Evolutionary conservation across 2,329 filamentous ascomycete species (phyloP).

Genomic region (Cladophialophora yegresii): DNA sequence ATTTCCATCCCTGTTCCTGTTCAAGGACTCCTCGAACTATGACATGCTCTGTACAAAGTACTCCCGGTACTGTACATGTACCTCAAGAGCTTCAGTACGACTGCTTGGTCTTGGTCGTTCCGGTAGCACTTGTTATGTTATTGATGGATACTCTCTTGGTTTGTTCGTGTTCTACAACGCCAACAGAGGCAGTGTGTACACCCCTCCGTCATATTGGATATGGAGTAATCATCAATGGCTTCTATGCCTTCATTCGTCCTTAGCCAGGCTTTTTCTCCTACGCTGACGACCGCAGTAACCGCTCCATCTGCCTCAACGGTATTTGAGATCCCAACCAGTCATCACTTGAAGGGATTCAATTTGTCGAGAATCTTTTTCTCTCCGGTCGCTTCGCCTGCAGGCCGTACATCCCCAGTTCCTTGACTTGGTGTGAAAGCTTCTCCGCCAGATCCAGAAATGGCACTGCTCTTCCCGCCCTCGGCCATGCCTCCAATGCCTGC

Average conservation of each 20-base stretch:
- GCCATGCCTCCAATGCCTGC: constrained; percentile 23
- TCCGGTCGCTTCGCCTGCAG: constrained; percentile 11
- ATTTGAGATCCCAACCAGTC: neutral
- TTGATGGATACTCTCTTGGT: neutral
- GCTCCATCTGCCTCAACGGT: neutral
- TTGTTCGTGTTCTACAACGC: neutral
- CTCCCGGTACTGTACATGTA: too few relatives aligned
- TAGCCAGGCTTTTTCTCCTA: neutral
- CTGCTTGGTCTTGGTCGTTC: too few relatives aligned
- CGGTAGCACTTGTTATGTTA: neutral
- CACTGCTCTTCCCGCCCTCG: constrained; percentile 16
- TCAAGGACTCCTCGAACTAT: neutral
- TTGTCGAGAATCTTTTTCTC: constrained; percentile 11
- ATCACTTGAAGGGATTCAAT: constrained; percentile 23
- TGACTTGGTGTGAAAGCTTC: constrained; percentile 27
- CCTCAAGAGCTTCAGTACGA: neutral
- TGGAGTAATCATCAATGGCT: neutral
- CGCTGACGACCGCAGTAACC: neutral
- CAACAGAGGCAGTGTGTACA: neutral
- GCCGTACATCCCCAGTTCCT: constrained; percentile 24
- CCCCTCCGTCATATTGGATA: neutral
- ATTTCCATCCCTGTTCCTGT: constrained; percentile 1
- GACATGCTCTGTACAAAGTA: too few relatives aligned
- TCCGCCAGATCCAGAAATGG: constrained; percentile 27
- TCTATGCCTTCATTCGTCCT: neutral